phyloP scores from a whole-genome alignment of 441 rosid genomes.

The Erodium texanum region DNA sequence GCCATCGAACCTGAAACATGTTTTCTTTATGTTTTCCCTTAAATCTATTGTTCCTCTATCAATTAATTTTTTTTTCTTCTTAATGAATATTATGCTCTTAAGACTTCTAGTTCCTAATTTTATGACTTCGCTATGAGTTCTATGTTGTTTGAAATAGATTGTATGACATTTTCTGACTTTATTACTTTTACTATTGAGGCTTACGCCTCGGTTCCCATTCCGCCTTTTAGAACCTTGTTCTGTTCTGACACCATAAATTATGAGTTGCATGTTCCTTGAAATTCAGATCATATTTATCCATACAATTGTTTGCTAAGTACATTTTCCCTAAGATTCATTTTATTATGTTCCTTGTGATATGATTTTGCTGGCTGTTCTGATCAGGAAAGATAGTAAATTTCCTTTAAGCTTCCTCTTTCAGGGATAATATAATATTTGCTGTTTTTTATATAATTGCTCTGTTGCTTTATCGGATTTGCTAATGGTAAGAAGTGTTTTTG shows the following conservation, averaged over 20 bases:
- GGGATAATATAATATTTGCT: not conserved
- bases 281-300: not conserved
- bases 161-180: too few species aligned
- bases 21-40: too few species aligned
- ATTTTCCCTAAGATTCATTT: not conserved
- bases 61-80: too few species aligned
- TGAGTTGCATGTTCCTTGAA: not conserved
- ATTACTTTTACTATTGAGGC: too few species aligned
- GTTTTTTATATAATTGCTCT: slow-evolving; percentile 3
- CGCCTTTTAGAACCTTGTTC: too few species aligned
- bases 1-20: not conserved
- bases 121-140: too few species aligned
- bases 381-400: not conserved
- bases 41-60: too few species aligned
- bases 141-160: too few species aligned
- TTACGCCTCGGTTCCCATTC: too few species aligned
- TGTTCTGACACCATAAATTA: not conserved
- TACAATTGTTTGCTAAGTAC: not conserved
- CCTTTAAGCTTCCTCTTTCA: not conserved
- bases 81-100: too few species aligned
- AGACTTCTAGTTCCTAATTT: too few species aligned
- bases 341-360: not conserved
- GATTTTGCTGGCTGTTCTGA: not conserved
- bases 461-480: slow-evolving; percentile 23
- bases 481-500: slow-evolving; percentile 32